Evolutionary conservation across 2,329 filamentous ascomycete genomes (phyloP).

Genomic region (Trichophyton schoenleinii): DNA sequence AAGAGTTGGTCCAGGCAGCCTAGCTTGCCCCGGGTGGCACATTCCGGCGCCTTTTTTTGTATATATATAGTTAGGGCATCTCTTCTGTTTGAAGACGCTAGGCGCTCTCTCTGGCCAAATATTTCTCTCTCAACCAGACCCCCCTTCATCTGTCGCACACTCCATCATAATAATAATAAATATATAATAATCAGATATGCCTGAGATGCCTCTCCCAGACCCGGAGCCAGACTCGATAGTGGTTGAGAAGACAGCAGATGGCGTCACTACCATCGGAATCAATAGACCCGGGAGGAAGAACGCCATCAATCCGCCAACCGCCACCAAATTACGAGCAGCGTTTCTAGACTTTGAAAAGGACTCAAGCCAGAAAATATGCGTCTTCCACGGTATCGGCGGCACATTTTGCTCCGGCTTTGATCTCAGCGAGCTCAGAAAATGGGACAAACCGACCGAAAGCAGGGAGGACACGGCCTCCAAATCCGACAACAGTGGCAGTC

Average conservation of each 20-base stretch:
- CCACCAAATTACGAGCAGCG: constrained; percentile 35
- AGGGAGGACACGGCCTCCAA: background rate
- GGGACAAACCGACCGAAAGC: constrained; percentile 7
- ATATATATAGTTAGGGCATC: background rate
- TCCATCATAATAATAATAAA: background rate
- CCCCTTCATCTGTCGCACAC: background rate
- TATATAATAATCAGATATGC: constrained; percentile 3
- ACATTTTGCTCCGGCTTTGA: constrained; percentile 46
- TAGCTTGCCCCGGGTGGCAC: background rate
- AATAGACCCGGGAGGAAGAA: constrained; percentile 41
- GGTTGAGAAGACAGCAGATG: constrained; percentile 18
- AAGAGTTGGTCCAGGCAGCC: too few relatives aligned
- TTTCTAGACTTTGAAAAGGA: constrained; percentile 42
- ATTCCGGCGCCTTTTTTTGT: background rate
- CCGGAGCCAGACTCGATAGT: constrained; percentile 7
- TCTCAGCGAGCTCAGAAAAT: constrained; percentile 34
- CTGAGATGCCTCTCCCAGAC: background rate
- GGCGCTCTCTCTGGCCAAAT: background rate
- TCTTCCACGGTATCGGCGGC: constrained; percentile 37
- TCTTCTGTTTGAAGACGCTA: background rate
- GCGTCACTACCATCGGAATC: constrained; percentile 46
- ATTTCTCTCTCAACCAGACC: background rate
- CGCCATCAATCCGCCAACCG: constrained; percentile 41
- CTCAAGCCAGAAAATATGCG: constrained; percentile 39
- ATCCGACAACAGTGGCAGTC: background rate